These are phyloP conservation scores for Otatea glauca DNA, from an alignment of 176 grass and related monocot species.

Conservation along the genomic window DNA sequence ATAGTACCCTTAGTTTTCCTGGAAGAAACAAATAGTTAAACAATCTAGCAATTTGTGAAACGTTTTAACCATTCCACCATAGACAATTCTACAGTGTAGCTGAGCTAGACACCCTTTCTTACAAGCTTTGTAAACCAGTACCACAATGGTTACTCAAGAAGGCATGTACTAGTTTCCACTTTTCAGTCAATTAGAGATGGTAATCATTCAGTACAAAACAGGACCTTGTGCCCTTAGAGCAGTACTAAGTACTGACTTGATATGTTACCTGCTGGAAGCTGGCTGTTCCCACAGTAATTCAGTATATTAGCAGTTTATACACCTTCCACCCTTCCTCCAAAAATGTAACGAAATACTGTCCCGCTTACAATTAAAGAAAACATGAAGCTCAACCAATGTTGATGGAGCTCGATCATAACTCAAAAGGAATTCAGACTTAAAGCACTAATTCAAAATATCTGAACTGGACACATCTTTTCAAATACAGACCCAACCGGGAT, in stretches of 20 bases:
- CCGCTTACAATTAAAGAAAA: constrained; percentile 1
- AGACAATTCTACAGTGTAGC: not conserved
- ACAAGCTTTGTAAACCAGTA: not conserved
- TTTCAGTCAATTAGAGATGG: constrained; percentile 4
- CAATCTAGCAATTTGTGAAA: constrained; percentile 4
- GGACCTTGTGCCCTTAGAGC: not conserved
- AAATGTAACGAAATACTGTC: not conserved
- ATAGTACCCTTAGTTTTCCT: not conserved
- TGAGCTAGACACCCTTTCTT: not conserved
- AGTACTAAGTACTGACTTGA: not conserved
- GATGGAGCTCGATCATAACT: constrained; percentile 8
- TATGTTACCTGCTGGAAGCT: constrained; percentile 2
- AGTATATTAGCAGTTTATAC: not conserved
- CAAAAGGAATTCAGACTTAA: not conserved
- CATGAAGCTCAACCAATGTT: not conserved
- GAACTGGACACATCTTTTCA: not conserved
- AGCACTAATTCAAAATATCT: constrained; percentile 9
- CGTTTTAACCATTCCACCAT: not conserved
- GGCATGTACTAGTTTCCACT: not conserved
- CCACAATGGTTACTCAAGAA: not conserved
- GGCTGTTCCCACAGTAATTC: not conserved
- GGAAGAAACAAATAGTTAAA: not conserved
- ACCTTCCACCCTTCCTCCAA: not conserved
- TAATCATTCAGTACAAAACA: not conserved
- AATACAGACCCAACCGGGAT: not conserved